Evolutionary conservation across 1,139 yeast species (phyloP).

Genomic region (Pichia cactophila): DNA sequence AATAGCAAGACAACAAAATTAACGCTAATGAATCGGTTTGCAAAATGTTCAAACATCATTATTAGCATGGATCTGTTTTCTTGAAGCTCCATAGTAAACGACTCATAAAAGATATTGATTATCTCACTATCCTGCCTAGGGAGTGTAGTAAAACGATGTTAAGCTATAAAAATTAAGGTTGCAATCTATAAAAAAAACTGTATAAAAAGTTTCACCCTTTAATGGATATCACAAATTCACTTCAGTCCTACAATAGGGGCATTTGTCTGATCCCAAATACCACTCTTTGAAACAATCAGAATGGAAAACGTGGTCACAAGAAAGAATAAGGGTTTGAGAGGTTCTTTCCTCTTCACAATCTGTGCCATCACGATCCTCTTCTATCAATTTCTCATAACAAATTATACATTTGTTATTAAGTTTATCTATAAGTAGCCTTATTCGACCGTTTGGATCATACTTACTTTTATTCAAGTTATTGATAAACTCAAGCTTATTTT

Average conservation of each 20-base stretch:
- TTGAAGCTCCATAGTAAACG: no score
- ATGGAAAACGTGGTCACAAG: conserved; percentile 42
- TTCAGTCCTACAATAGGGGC: conserved; percentile 40
- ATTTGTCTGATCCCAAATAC: conserved; percentile 36
- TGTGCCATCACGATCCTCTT: neutral
- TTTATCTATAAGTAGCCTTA: neutral
- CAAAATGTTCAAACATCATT: no score
- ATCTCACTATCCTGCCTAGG: no score
- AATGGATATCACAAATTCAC: conserved; percentile 5
- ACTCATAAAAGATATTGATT: no score
- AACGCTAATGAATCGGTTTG: no score
- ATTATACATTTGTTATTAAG: conserved; percentile 21
- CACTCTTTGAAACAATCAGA: conserved; percentile 39
- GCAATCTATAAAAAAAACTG: no score
- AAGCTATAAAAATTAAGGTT: no score
- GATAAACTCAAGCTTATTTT: neutral
- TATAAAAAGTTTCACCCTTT: no score
- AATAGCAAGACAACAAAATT: no score
- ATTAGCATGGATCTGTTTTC: no score
- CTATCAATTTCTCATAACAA: conserved; percentile 18
- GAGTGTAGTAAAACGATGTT: no score
- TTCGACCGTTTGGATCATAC: neutral
- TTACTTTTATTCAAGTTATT: neutral
- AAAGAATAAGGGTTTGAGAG: conserved; percentile 20
- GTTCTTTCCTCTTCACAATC: neutral